Base-by-base conservation (phyloP, 2,329 filamentous ascomycete genomes). In the Aspergillus ochraceoroseus region DNA sequence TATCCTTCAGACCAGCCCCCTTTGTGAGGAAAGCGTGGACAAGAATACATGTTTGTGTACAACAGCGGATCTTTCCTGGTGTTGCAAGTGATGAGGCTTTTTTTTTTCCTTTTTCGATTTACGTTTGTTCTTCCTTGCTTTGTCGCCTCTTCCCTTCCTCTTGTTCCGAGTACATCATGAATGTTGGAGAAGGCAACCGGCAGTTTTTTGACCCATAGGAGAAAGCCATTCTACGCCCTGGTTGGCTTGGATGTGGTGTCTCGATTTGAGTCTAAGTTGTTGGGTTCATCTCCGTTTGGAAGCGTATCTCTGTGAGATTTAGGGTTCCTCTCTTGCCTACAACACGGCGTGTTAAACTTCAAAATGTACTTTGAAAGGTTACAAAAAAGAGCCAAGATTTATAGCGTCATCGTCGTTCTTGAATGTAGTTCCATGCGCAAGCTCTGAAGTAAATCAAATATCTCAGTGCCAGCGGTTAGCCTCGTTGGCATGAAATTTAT, bases 181-280 rank as follows among this genome's bases (percentile, higher is more conserved):
- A 39, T 35, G n/a, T 55, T 56, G 48, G 51, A 49, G 49, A 47
- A 25, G 46, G 39, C 43, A 47, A 43, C 46, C 43, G 33, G 36
- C 43, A 44, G 44, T n/a, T 29, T 47, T 38, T 53, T 46, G 40
- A 52, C 37, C 35, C 32, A 47, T 34, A 25, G 40, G 44, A 53
- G 44, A 41, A 48, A 38, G 33, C 39, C 42, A 44, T 47, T 53
- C 44, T 46, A 44, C 31, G 48, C 48, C 45, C 49, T 50, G 52
- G 43, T 40, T 43, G 49, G 55, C 56, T 51, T 52, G 50, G 47
- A 44, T 48, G 46, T 47, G 54, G 44, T 52, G 44, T 48, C 43
- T 53, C 49, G 18, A 41, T 48, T 49, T 52, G 49, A 48, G 50
- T 52, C 52, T 44, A 37, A 46, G 43, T n/a, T 54, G 54, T 55